Evolutionary conservation across 1,284 basidiomycete genomes (phyloP), one percentile per base, ranked within the genome.

Genomic region (Vanrija sp.): DNA sequence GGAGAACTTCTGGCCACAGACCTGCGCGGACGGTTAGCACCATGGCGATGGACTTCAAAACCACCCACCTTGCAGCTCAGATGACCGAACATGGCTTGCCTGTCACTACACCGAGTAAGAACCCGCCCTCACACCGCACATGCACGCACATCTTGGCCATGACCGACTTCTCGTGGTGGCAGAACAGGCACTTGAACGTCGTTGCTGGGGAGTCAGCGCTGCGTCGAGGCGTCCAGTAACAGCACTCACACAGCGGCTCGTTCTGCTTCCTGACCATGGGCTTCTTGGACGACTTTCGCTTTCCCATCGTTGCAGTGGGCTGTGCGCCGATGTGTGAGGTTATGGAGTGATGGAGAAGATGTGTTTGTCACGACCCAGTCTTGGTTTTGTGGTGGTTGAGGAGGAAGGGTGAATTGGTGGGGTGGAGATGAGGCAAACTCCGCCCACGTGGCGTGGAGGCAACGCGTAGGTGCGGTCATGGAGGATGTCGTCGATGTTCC

Each of bases 161-260:
- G 23, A 73, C 66, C 15, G 69, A 63, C 56, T 73, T 73, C 41
- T 74, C 71, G 47, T 71, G 69, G 45, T 73, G 65, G 47, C 73
- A 75, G 56, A 75, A 75, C 27, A 75, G 58, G 41, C 73, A 75
- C 59, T 75, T 74, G 67, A 75, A 75, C n/a, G 66, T 56, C 23
- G 66, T 72, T 1, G 71, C 73, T 75, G 49, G 16, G 1, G 19
- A 10, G 54, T 58, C 31, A 54, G 50, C 50, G 2, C 42, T 20
- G 19, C 18, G 18, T 37, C 14, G 36, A 35, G 24, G 6, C 12
- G 10, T 25, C 38, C 19, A 35, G 7, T 18, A 14, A 2, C 19
- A n/a, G 10, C 9, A 47, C 66, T 47, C 41, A 72, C 70, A 63
- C 19, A 70, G 46, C 7, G 67, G 66, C 43, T 66, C 69, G 14